Conservation (phyloP, 306 rosid species). For the Neltuma alba region DNA sequence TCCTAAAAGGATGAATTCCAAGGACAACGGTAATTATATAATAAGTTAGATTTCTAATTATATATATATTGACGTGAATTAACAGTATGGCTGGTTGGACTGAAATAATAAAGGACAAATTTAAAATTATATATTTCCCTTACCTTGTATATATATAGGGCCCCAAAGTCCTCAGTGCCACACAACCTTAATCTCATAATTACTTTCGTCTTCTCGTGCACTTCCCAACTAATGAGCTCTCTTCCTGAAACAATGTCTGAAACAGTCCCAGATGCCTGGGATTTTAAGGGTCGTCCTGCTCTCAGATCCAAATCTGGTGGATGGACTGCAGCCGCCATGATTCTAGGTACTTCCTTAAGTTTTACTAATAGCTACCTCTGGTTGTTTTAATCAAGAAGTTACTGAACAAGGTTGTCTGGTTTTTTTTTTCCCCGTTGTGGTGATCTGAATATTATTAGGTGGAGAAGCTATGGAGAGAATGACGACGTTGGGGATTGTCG, state of each 20-base stretch:
- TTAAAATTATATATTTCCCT: background rate
- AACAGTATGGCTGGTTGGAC: background rate
- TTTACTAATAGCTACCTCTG: too few relatives aligned
- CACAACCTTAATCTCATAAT: background rate
- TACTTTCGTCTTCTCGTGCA: background rate
- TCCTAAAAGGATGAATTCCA: background rate
- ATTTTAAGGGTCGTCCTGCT: slow-evolving; percentile 70
- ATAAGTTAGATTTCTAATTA: background rate
- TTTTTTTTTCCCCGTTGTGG: background rate
- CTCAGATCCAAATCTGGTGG: slow-evolving; percentile 73
- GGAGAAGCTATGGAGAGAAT: slow-evolving; percentile 83
- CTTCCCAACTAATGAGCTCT: slow-evolving; percentile 23
- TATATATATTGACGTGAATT: background rate
- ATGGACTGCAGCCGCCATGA: slow-evolving; percentile 86
- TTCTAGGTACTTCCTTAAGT: slow-evolving; percentile 50
- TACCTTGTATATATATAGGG: background rate
- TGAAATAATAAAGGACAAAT: background rate
- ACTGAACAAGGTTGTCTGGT: background rate
- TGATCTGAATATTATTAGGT: slow-evolving; percentile 42
- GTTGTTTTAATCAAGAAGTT: background rate
- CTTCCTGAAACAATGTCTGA: slow-evolving; percentile 51
- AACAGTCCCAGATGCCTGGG: slow-evolving; percentile 82
- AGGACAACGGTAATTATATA: background rate
- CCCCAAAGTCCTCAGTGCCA: background rate
- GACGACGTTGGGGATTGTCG: slow-evolving; percentile 79